A percentile compares a stretch with the other conserved stretches of the same genome.
These are phyloP conservation scores for Saxispiralis lemnorum DNA, from an alignment of 495 filamentous ascomycete genomes.

Conservation along the genomic window DNA sequence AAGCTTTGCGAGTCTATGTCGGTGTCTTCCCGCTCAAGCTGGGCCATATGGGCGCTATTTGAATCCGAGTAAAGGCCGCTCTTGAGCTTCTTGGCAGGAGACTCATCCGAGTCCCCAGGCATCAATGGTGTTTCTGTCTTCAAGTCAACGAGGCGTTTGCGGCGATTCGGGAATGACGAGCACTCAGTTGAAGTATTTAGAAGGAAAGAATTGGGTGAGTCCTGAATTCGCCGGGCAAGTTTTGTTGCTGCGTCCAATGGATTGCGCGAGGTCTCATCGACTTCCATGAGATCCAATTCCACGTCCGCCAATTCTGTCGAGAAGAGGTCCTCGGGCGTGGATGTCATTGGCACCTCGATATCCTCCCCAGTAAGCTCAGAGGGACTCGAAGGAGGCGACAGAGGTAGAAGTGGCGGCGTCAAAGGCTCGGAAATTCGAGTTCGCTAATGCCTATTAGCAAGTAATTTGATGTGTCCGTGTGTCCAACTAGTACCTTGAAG, in stretches of 20 bases:
- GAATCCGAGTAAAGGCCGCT: slow-evolving; percentile 26
- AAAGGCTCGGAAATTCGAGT: slow-evolving; percentile 22
- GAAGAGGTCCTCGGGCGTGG: slow-evolving; percentile 10
- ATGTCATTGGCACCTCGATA: slow-evolving; percentile 6
- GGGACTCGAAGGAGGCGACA: slow-evolving; percentile 16
- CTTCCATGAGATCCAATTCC: neutral
- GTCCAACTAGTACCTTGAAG: slow-evolving; percentile 21
- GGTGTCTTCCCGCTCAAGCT: slow-evolving; percentile 15
- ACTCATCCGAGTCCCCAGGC: slow-evolving; percentile 16
- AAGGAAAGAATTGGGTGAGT: neutral
- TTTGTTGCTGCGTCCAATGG: neutral
- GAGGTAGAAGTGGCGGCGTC: slow-evolving; percentile 43
- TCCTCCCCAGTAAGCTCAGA: neutral
- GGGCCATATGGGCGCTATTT: slow-evolving; percentile 17
- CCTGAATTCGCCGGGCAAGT: neutral
- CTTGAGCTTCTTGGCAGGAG: slow-evolving; percentile 20
- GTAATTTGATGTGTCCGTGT: slow-evolving; percentile 12
- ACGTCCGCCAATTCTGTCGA: slow-evolving; percentile 5
- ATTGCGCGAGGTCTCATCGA: neutral
- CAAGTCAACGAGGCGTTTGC: slow-evolving; percentile 16
- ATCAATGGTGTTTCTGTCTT: slow-evolving; percentile 30
- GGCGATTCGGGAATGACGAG: slow-evolving; percentile 10
- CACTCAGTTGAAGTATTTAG: neutral
- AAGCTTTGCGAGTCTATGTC: slow-evolving; percentile 14
- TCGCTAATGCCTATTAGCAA: slow-evolving; percentile 7